Evolutionary conservation across 2,329 filamentous ascomycete species (phyloP).

Genomic region (Aspergillus fijiensis): DNA sequence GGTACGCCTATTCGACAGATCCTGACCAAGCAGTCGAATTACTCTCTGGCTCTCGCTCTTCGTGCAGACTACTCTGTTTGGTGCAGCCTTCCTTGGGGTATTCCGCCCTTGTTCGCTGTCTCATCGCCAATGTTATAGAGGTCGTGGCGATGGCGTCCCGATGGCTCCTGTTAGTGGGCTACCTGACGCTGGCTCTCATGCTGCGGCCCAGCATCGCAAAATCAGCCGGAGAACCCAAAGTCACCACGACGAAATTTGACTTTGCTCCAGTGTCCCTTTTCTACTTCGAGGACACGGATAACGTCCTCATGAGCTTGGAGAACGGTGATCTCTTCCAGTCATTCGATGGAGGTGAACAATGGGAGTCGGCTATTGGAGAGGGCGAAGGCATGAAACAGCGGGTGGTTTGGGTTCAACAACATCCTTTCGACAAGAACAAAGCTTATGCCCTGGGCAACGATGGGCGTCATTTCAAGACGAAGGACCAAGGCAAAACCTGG

Average conservation of each 20-base stretch:
- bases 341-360: slow-evolving; percentile 73
- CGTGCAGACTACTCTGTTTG: neutral
- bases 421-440: slow-evolving; percentile 73
- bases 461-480: slow-evolving; percentile 76
- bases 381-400: slow-evolving; percentile 52
- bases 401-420: slow-evolving; percentile 66
- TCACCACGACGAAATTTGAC: slow-evolving; percentile 66
- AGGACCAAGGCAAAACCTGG: slow-evolving; percentile 82
- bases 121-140: slow-evolving; percentile 31
- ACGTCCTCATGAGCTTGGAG: slow-evolving; percentile 68
- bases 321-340: slow-evolving; percentile 72
- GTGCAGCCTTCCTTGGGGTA: neutral
- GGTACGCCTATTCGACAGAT: too few relatives aligned
- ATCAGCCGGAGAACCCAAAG: slow-evolving; percentile 60
- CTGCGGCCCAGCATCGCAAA: slow-evolving; percentile 49
- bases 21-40: too few relatives aligned
- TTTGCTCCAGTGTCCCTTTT: slow-evolving; percentile 67
- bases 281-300: slow-evolving; percentile 89
- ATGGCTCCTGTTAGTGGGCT: slow-evolving; percentile 49
- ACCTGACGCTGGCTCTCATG: slow-evolving; percentile 55
- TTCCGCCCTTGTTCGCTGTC: slow-evolving; percentile 1
- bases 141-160: slow-evolving; percentile 39
- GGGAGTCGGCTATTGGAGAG: slow-evolving; percentile 64
- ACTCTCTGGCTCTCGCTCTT: neutral
- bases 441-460: slow-evolving; percentile 76